These are phyloP conservation scores for Solanum appendiculatum DNA, from an alignment of 257 asterid genomes.

Conservation along the genomic window DNA sequence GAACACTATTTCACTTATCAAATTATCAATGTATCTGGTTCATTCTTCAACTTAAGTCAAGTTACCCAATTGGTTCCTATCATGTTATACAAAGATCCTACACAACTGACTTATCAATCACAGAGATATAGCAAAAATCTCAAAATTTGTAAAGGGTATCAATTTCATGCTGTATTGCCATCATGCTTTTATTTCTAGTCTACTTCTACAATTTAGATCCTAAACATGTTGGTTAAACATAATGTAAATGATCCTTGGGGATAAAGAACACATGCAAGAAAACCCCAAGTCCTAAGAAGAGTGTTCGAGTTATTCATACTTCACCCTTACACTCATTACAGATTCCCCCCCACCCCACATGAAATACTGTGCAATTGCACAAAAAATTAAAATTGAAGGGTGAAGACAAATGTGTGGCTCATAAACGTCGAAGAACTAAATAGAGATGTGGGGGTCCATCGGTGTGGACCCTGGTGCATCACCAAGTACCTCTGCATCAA, in stretches of 20 bases:
- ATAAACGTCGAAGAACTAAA: no score
- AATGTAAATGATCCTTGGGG: background rate
- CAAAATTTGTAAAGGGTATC: no score
- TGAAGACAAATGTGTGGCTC: background rate
- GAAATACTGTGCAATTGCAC: background rate
- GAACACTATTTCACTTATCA: background rate
- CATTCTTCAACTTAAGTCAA: background rate
- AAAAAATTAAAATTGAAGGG: background rate
- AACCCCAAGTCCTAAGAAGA: background rate
- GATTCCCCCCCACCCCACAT: background rate
- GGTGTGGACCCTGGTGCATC: no score
- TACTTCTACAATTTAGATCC: background rate
- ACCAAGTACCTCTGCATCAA: no score
- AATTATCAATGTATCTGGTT: background rate
- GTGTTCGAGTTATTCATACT: background rate
- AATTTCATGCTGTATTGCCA: background rate
- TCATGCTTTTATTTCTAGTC: background rate
- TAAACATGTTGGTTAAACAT: no score
- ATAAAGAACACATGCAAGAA: background rate
- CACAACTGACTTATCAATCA: no score
- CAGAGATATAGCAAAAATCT: background rate
- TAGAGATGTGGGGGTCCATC: no score
- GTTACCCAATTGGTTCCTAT: no score
- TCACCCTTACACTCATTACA: background rate
- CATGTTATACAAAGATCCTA: background rate